Evolutionary conservation across 2,329 filamentous ascomycete species (phyloP), one percentile per base, ranked within the genome.

Genomic region (Botrytis hyacinthi): DNA sequence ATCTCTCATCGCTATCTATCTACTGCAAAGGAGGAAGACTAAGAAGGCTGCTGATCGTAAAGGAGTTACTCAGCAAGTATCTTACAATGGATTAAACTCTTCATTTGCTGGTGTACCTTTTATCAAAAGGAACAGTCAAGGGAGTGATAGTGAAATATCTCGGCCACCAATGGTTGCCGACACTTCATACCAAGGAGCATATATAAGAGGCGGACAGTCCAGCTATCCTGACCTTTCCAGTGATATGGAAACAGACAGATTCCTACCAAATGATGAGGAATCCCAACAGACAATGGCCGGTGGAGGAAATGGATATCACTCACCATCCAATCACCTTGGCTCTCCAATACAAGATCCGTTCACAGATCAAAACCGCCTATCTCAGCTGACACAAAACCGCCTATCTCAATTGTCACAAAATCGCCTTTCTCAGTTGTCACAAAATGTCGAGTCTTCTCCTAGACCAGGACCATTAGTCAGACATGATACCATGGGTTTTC

Each of bases 401-500:
- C 26, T 54, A 2, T 54, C 48, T 54, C 48, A 54, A 2, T n/a
- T 54, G 12, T 3, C 48, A 54, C 66, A 71, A 40, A 57, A 37
- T n/a, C 48, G 48, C 22, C 26, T 54, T 2, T 54, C 48, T 54
- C 48, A n/a, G 12, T n/a, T 54, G 48, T 6, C 48, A 54, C 66
- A 71, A 40, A 57, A 29, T 40, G 35, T 40, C 8, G 26, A 9
- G 6, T 51, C 69, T 16, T 35, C 35, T 32, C 1, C 35, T 2
- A 48, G 46, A 20, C 70, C 59, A 40, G 69, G 69, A 9, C 42
- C 40, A 37, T 37, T 44, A 14, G 26, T 72, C 46, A 48, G 42
- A 46, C 70, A 67, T 71, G 77, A 79, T 44, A 79, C 77, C 6
- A 79, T 79, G 77, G 76, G 76, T 8, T 77, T 77, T 57, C 76